Conservation (phyloP, 257 asterid species). For the Solanum clarkiae region DNA sequence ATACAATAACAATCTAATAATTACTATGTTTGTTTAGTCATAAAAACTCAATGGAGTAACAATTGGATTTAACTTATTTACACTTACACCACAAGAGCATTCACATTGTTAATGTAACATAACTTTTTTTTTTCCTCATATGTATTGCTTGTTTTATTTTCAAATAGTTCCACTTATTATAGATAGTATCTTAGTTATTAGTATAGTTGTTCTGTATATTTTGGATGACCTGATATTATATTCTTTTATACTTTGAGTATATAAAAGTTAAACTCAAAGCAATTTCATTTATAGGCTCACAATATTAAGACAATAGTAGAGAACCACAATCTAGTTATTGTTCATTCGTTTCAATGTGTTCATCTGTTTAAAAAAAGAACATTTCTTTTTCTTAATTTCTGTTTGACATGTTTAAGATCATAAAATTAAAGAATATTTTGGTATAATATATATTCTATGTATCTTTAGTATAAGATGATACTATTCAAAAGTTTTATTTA, state of each 20-base stretch:
- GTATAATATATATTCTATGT: background rate
- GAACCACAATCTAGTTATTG: background rate
- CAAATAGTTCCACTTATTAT: no score
- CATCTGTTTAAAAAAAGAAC: background rate
- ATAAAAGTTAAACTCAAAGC: background rate
- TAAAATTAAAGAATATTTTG: no score
- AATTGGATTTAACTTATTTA: background rate
- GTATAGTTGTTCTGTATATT: background rate
- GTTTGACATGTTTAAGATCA: background rate
- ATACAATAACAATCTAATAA: background rate
- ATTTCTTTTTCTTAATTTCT: background rate
- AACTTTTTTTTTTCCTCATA: no score
- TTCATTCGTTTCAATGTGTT: rapidly evolving
- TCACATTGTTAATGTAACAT: background rate
- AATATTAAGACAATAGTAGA: background rate
- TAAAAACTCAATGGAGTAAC: background rate
- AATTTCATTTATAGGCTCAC: background rate
- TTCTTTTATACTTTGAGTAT: background rate
- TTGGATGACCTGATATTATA: background rate
- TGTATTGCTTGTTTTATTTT: no score
- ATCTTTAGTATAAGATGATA: background rate
- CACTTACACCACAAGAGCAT: background rate
- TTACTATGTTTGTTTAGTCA: background rate
- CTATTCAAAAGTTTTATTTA: background rate
- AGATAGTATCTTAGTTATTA: no score